These are phyloP conservation scores for Leucaena leucocephala DNA, from an alignment of 306 rosid species.

Conservation along the genomic window DNA sequence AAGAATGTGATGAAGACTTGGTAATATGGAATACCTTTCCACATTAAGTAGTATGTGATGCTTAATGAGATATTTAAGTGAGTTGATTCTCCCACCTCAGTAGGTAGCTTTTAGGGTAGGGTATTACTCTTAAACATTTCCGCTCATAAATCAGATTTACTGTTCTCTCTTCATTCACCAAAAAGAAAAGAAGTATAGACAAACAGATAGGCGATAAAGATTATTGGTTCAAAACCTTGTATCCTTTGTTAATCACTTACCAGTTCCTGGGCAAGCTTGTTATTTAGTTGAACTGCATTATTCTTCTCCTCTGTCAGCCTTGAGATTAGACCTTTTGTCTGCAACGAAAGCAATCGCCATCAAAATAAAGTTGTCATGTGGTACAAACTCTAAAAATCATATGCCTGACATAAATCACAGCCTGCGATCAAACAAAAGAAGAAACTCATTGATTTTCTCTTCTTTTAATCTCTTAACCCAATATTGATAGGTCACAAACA, in stretches of 20 bases:
- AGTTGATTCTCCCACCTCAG: not conserved
- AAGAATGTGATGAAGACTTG: not conserved
- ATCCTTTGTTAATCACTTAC: constrained; percentile 48
- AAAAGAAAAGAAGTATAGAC: constrained; percentile 15
- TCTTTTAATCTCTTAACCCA: not conserved
- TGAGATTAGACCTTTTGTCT: constrained; percentile 71
- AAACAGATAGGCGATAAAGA: constrained; percentile 8
- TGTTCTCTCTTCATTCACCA: not conserved
- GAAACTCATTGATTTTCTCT: not conserved
- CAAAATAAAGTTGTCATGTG: constrained; percentile 29
- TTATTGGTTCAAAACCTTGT: not conserved
- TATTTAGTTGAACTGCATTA: constrained; percentile 65
- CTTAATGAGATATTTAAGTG: no score
- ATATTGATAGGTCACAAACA: constrained; percentile 3
- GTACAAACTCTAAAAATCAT: constrained; percentile 21
- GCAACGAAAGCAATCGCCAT: constrained; percentile 37
- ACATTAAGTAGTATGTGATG: not conserved
- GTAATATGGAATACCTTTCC: not conserved
- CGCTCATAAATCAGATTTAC: not conserved
- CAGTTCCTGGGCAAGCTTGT: constrained; percentile 84
- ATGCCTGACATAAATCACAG: constrained; percentile 13
- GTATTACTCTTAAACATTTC: not conserved
- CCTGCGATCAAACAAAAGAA: constrained; percentile 18
- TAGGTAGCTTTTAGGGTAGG: no score
- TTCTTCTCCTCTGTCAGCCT: constrained; percentile 78